These are phyloP conservation scores for Solanum chacoense DNA, from an alignment of 305 asterid genomes.

Conservation along the genomic window DNA sequence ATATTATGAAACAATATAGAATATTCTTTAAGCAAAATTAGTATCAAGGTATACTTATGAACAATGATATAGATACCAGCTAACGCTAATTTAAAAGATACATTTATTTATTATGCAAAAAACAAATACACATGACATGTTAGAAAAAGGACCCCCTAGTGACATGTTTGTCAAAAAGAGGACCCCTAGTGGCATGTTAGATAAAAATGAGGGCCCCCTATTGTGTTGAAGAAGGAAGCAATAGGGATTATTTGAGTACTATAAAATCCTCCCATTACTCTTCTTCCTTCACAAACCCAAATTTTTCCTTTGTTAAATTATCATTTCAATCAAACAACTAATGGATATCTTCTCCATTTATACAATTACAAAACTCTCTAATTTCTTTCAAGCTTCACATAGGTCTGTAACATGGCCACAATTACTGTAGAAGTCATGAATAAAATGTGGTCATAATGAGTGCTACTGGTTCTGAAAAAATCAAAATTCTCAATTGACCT, in stretches of 20 bases:
- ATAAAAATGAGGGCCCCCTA: neutral
- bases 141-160: neutral
- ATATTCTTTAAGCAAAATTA: neutral
- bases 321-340: neutral
- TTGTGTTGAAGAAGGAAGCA: neutral
- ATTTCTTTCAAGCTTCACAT: neutral
- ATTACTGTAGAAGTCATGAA: neutral
- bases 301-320: neutral
- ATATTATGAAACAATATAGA: too few relatives aligned
- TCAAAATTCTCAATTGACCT: neutral
- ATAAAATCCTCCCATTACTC: neutral
- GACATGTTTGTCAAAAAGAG: neutral
- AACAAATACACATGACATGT: neutral
- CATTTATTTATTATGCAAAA: neutral
- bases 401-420: neutral
- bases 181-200: neutral
- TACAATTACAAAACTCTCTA: neutral
- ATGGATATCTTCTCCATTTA: neutral
- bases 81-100: neutral
- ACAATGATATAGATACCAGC: neutral
- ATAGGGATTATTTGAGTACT: neutral
- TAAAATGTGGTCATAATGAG: neutral
- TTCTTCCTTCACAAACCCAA: neutral
- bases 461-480: neutral
- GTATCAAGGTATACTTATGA: neutral